A percentile compares a stretch with the other conserved stretches of the same genome.
Conservation (phyloP, 192 early-diverging fungal genomes). For the Gonapodya sp. region DNA sequence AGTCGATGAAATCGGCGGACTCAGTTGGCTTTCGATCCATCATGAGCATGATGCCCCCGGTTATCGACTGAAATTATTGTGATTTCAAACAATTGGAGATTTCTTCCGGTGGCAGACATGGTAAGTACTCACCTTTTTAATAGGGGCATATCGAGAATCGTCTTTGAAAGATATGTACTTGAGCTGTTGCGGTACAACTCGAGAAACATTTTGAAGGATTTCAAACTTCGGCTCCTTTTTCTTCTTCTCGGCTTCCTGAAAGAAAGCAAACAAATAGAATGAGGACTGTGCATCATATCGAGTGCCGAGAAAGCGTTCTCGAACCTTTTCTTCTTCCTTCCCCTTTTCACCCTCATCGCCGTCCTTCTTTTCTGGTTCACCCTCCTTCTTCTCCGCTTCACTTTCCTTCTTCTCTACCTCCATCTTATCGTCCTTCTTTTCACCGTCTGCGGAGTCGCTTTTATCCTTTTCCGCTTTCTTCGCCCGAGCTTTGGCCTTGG, state of each 20-base stretch:
- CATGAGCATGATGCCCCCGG: conserved; percentile 85
- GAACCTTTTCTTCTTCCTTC: conserved; percentile 24
- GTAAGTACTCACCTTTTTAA: conserved; percentile 58
- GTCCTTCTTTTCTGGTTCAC: conserved; percentile 41
- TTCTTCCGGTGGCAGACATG: no score
- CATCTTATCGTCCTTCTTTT: conserved; percentile 32
- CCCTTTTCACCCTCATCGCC: conserved; percentile 38
- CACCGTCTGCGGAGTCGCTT: conserved; percentile 19
- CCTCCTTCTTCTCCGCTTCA: conserved; percentile 20
- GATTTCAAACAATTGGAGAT: no score
- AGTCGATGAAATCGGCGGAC: conserved; percentile 69
- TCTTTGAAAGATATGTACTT: conserved; percentile 79
- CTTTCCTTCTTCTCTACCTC: conserved; percentile 42
- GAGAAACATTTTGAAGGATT: conserved; percentile 73
- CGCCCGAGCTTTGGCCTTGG: conserved; percentile 76
- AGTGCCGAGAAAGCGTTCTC: no score
- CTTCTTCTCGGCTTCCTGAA: conserved; percentile 48
- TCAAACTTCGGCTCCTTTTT: conserved; percentile 70
- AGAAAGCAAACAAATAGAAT: no score
- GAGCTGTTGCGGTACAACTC: conserved; percentile 79
- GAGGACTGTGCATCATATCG: no score
- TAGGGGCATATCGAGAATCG: conserved; percentile 76
- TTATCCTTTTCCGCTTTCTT: conserved; percentile 63
- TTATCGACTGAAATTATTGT: conserved; percentile 28
- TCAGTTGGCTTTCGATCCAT: conserved; percentile 63